A percentile compares a stretch with the other conserved stretches of the same genome.
phyloP scores from a whole-genome alignment of 371 early-diverging fungal genomes.

The Synchytrium microbalum region DNA sequence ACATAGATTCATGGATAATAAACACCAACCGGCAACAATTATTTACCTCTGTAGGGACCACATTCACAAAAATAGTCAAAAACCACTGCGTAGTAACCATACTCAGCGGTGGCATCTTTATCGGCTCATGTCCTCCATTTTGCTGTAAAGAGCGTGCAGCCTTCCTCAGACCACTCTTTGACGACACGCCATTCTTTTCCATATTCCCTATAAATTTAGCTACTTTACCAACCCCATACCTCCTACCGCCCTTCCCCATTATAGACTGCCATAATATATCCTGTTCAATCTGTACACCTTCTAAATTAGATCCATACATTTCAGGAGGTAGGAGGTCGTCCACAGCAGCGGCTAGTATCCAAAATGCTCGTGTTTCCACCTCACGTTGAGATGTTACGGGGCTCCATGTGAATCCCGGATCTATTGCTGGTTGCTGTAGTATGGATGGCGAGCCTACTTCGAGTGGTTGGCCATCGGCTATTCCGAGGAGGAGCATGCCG shows the following conservation, averaged over 20 bases:
- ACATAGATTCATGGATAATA: no score
- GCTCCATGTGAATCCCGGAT: conserved; percentile 2
- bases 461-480: conserved; percentile 26
- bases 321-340: conserved; percentile 65
- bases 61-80: conserved; percentile 68
- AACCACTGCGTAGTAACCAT: conserved; percentile 80
- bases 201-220: conserved; percentile 29
- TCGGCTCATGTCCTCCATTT: conserved; percentile 32
- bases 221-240: conserved; percentile 33
- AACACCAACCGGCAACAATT: background rate
- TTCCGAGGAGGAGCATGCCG: conserved; percentile 65
- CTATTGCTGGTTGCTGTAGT: background rate
- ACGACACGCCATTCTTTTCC: conserved; percentile 39
- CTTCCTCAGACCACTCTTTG: conserved; percentile 3
- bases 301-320: conserved; percentile 71
- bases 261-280: conserved; percentile 52
- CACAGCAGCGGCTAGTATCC: conserved; percentile 67
- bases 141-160: no score
- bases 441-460: background rate
- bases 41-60: conserved; percentile 60
- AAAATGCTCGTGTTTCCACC: conserved; percentile 69
- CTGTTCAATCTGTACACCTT: conserved; percentile 68
- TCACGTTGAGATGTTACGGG: background rate
- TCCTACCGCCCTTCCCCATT: conserved; percentile 24
- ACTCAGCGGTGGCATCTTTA: conserved; percentile 57